A percentile compares a stretch with the other conserved stretches of the same genome.
Evolutionary conservation across 306 rosid species (phyloP).

Genomic region (Fragaria iinumae): DNA sequence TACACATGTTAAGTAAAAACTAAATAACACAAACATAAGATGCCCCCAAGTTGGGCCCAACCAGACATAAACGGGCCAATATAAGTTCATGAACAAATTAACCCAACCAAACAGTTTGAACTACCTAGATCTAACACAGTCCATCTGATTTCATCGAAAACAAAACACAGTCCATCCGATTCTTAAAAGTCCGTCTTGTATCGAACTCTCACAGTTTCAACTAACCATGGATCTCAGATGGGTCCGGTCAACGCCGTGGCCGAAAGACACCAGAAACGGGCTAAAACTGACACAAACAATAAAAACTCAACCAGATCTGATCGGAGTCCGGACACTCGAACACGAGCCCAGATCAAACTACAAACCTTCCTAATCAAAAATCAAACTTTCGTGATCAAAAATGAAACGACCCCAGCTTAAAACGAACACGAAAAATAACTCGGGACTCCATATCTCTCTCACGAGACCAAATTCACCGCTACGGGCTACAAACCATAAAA

Average conservation of each 20-base stretch:
- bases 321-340: conserved; percentile 13
- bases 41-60: conserved; percentile 31
- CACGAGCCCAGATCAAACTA: conserved; percentile 36
- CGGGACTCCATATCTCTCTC: no score
- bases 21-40: background rate
- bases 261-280: background rate
- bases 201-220: conserved; percentile 15
- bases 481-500: background rate
- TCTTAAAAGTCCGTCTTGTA: conserved; percentile 5
- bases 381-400: background rate
- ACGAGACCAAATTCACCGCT: no score
- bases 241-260: conserved; percentile 26
- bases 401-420: background rate
- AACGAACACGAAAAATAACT: no score
- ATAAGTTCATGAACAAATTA: conserved; percentile 8
- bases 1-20: background rate
- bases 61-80: conserved; percentile 18
- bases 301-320: conserved; percentile 20
- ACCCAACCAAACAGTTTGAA: conserved; percentile 13
- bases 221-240: conserved; percentile 27
- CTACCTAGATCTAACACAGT: conserved; percentile 19
- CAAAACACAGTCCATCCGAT: conserved; percentile 26
- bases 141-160: conserved; percentile 17
- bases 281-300: conserved; percentile 6
- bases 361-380: background rate